Evolutionary conservation across 1,284 basidiomycete genomes (phyloP).

Genomic region (Tilletia indica): DNA sequence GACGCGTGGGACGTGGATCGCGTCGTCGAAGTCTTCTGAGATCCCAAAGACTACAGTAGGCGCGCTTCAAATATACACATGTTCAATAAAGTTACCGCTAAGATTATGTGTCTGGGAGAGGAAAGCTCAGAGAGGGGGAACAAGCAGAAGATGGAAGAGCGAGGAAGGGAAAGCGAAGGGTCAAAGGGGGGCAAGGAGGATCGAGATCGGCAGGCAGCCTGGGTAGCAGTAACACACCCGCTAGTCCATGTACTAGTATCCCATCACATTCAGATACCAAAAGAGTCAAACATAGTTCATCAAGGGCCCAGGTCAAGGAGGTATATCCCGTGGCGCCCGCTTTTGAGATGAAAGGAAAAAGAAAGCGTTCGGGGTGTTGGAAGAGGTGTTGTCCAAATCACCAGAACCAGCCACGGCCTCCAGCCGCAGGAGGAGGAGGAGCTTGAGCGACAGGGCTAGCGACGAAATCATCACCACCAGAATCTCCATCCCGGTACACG

Average conservation of each 20-base stretch:
- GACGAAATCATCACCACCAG: background rate
- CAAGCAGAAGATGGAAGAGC: background rate
- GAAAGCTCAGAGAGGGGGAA: too few species aligned
- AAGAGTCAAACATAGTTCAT: too few species aligned
- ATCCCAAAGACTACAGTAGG: background rate
- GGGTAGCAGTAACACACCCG: too few species aligned
- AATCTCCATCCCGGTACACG: too few species aligned
- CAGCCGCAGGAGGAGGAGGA: background rate
- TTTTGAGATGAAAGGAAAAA: background rate
- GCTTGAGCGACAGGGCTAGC: background rate
- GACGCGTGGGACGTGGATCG: slow-evolving; percentile 9
- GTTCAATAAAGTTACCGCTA: background rate
- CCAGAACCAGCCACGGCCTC: background rate
- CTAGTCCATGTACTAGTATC: too few species aligned
- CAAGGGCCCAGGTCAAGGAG: too few species aligned
- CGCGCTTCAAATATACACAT: background rate
- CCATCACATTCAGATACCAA: too few species aligned
- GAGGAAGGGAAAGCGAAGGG: background rate
- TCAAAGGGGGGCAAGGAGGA: too few species aligned
- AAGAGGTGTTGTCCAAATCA: background rate
- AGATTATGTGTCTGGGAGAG: background rate
- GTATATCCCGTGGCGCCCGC: background rate
- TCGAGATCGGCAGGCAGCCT: too few species aligned
- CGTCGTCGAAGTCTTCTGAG: background rate
- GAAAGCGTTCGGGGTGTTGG: background rate